A percentile compares a stretch with the other conserved stretches of the same genome.
Conservation (phyloP, 257 asterid species). For the Capsicum baccatum region DNA sequence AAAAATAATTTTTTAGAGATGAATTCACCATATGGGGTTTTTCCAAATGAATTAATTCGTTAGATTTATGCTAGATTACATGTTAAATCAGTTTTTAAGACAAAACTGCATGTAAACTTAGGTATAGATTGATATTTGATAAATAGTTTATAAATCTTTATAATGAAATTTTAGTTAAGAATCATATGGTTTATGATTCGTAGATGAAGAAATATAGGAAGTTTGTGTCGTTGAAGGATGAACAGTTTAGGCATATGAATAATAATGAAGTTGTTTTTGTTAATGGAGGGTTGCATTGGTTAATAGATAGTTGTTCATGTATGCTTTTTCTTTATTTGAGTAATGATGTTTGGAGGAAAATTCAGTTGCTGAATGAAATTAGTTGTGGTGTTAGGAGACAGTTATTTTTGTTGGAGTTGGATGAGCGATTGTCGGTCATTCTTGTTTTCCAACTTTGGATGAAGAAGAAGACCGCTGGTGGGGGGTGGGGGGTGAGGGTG, state of each 20-base stretch:
- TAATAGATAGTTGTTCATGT: conserved; percentile 64
- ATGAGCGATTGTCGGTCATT: too few species aligned
- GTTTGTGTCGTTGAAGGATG: conserved; percentile 74
- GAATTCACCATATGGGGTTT: conserved; percentile 52
- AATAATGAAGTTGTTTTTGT: conserved; percentile 72
- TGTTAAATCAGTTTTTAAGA: conserved; percentile 62
- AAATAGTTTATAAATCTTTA: conserved; percentile 59
- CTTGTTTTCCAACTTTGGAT: too few species aligned
- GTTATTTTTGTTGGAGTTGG: too few species aligned
- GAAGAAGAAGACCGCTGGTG: too few species aligned
- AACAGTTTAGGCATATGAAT: conserved; percentile 75
- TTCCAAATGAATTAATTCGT: conserved; percentile 77
- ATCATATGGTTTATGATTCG: conserved; percentile 64
- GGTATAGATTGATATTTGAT: conserved; percentile 65
- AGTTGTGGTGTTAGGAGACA: conserved; percentile 38
- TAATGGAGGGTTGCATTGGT: conserved; percentile 81
- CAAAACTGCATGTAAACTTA: conserved; percentile 68
- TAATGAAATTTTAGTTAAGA: conserved; percentile 34
- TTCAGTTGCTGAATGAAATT: conserved; percentile 55
- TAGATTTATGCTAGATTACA: conserved; percentile 85
- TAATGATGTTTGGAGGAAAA: conserved; percentile 67
- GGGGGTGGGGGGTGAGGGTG: too few species aligned
- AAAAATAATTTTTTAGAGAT: conserved; percentile 26
- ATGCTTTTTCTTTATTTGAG: conserved; percentile 77
- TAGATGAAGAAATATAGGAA: conserved; percentile 75